Conservation (phyloP, 371 early-diverging fungal species). For the Mucor saturninus region DNA sequence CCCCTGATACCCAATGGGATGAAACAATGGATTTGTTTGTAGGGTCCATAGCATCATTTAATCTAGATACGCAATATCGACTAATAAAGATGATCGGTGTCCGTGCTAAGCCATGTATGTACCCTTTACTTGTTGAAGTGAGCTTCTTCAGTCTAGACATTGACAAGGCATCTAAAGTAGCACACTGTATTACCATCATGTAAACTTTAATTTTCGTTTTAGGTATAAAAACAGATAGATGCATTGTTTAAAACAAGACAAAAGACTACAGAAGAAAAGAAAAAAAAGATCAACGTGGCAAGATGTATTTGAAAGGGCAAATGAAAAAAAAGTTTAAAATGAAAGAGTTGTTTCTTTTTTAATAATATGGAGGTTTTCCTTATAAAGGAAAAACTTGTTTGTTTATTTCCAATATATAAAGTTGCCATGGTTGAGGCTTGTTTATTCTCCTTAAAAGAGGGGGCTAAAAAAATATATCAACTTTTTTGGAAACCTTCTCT, state of each 20-base stretch:
- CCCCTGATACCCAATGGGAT: too few species aligned
- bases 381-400: constrained; percentile 17
- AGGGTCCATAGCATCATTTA: too few species aligned
- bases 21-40: too few species aligned
- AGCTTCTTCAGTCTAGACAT: too few species aligned
- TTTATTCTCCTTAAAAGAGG: constrained; percentile 9
- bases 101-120: too few species aligned
- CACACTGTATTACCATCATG: background rate
- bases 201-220: background rate
- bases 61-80: too few species aligned
- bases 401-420: constrained; percentile 12
- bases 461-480: background rate
- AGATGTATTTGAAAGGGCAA: background rate
- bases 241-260: background rate
- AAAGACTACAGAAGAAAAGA: too few species aligned
- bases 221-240: too few species aligned
- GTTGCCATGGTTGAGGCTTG: constrained; percentile 19
- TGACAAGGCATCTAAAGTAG: background rate
- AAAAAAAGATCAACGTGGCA: background rate
- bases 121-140: too few species aligned
- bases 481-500: constrained; percentile 2
- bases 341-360: background rate
- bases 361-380: background rate
- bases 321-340: background rate
- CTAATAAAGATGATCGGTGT: too few species aligned